Evolutionary conservation across 306 rosid genomes (phyloP).

Genomic region (Medicago arabica): DNA sequence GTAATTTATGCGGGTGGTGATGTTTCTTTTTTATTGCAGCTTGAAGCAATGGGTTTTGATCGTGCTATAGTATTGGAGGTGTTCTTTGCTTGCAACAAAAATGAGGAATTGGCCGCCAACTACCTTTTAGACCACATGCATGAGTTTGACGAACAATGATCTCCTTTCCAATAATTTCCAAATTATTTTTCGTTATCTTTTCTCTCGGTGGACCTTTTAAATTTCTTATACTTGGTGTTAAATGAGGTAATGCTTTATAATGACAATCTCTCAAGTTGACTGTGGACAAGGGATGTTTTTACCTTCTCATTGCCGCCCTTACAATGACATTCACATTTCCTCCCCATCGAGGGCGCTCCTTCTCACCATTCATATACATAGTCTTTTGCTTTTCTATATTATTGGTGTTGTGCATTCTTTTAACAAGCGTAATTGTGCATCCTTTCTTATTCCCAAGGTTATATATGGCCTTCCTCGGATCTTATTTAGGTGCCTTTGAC

Average conservation of each 20-base stretch:
- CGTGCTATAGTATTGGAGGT: slow-evolving; percentile 85
- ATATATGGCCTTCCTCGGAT: not conserved
- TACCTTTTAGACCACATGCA: slow-evolving; percentile 88
- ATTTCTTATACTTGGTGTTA: slow-evolving; percentile 36
- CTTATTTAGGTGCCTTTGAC: too few species aligned
- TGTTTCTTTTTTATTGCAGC: slow-evolving; percentile 50
- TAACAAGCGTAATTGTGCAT: not conserved
- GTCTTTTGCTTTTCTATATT: slow-evolving; percentile 31
- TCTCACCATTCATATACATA: slow-evolving; percentile 41
- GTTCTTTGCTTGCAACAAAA: slow-evolving; percentile 87
- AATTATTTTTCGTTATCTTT: slow-evolving; percentile 36
- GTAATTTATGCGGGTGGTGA: not conserved
- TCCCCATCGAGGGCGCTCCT: slow-evolving; percentile 15
- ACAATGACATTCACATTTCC: slow-evolving; percentile 19
- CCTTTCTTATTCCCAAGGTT: not conserved
- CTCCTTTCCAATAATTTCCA: slow-evolving; percentile 14
- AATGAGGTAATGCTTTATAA: slow-evolving; percentile 42
- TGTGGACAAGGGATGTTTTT: slow-evolving; percentile 44
- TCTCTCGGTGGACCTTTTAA: slow-evolving; percentile 37
- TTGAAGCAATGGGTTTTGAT: slow-evolving; percentile 94
- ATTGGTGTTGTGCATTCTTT: slow-evolving; percentile 11
- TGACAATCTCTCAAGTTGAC: slow-evolving; percentile 41
- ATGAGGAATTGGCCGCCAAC: slow-evolving; percentile 94
- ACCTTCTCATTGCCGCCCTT: slow-evolving; percentile 34
- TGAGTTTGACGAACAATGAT: slow-evolving; percentile 76